Conservation (phyloP, 1,139 yeast genomes). For the Debaryomyces sp. region DNA sequence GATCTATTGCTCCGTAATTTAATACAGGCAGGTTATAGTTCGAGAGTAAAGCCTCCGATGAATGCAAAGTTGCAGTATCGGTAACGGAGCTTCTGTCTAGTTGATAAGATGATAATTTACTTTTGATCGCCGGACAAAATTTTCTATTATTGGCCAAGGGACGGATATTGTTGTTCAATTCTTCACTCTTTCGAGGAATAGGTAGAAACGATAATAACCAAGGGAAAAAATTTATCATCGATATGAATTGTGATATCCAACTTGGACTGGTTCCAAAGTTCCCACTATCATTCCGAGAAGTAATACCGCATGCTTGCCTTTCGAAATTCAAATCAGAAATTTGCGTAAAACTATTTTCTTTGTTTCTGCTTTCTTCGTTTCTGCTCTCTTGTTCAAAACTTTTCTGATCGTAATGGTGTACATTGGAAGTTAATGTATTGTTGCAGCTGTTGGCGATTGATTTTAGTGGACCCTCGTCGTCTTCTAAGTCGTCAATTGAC, state of each 20-base stretch:
- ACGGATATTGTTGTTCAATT: conserved; percentile 18
- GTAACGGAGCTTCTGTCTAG: background rate
- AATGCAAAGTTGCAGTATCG: background rate
- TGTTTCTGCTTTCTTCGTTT: no score
- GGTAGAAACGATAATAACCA: conserved; percentile 24
- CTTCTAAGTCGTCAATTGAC: conserved; percentile 15
- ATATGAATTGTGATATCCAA: background rate
- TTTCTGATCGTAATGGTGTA: background rate
- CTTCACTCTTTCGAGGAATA: background rate
- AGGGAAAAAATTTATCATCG: conserved; percentile 22
- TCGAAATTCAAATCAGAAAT: background rate
- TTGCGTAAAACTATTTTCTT: background rate
- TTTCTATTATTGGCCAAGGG: conserved; percentile 7
- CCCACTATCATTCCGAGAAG: background rate
- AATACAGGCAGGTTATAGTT: background rate
- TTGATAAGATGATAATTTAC: conserved; percentile 8
- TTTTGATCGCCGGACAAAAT: conserved; percentile 8
- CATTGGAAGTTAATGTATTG: background rate
- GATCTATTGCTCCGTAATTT: conserved; percentile 5
- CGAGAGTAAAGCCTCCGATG: background rate
- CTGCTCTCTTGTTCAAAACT: no score
- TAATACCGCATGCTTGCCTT: background rate
- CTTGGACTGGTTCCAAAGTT: background rate
- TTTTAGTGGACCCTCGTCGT: background rate
- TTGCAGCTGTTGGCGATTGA: no score